A percentile compares a stretch with the other conserved stretches of the same genome.
Conservation (phyloP, 2,329 filamentous ascomycete species). For the Dryadomyces quercus-mongolicae region DNA sequence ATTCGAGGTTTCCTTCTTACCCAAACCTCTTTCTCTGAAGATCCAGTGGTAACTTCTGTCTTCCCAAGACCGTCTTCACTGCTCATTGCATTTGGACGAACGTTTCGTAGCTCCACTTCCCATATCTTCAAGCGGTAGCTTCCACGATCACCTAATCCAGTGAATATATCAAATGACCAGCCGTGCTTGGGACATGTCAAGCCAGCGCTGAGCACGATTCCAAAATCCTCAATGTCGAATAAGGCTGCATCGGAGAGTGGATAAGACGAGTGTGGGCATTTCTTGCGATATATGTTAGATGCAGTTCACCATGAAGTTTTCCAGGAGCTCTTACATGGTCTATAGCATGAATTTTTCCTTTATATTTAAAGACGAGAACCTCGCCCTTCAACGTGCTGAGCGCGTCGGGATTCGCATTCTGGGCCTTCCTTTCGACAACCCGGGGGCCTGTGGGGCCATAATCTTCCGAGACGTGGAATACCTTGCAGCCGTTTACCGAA, state of each 20-base stretch:
- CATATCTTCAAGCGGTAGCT: constrained; percentile 50
- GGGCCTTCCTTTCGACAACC: constrained; percentile 22
- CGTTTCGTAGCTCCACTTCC: constrained; percentile 45
- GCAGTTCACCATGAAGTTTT: not conserved
- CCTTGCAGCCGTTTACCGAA: constrained; percentile 44
- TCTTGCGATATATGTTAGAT: constrained; percentile 24
- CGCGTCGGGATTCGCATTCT: constrained; percentile 20
- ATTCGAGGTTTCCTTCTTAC: constrained; percentile 20
- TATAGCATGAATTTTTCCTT: constrained; percentile 51
- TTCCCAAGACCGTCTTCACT: no score
- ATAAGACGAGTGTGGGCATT: constrained; percentile 56
- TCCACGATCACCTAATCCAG: constrained; percentile 48
- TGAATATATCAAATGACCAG: constrained; percentile 60
- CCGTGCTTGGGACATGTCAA: constrained; percentile 56
- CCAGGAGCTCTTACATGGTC: constrained; percentile 43
- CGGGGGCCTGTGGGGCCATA: constrained; percentile 14
- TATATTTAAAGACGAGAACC: constrained; percentile 53
- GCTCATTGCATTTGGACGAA: not conserved
- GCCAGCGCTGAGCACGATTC: constrained; percentile 47
- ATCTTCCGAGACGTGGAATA: constrained; percentile 36
- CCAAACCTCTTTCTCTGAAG: constrained; percentile 24
- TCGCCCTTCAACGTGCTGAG: constrained; percentile 38
- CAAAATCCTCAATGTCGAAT: constrained; percentile 59
- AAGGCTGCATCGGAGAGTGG: constrained; percentile 50
- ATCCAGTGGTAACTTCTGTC: not conserved